Conservation (phyloP, 306 rosid genomes). For the Begonia fuchsioides region DNA sequence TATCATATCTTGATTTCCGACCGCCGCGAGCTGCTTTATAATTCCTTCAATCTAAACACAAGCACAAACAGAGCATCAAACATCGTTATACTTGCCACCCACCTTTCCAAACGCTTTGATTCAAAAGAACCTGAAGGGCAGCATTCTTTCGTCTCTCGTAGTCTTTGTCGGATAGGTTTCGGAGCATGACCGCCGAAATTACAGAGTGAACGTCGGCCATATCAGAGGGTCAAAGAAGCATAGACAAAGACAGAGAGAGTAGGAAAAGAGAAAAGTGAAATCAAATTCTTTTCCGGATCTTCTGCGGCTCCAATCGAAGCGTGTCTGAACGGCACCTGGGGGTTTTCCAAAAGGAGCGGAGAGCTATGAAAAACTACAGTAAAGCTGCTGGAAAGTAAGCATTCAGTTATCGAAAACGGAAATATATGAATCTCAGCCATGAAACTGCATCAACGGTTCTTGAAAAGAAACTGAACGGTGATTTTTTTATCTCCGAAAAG, state of each 20-base stretch:
- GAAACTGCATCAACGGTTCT: no score
- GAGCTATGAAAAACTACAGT: no score
- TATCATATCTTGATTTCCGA: conserved; percentile 79
- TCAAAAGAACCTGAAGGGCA: conserved; percentile 68
- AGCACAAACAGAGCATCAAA: not conserved
- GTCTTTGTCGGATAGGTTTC: conserved; percentile 90
- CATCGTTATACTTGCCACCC: conserved; percentile 1
- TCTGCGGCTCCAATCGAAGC: conserved; percentile 36
- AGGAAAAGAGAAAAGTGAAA: not conserved
- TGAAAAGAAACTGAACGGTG: no score
- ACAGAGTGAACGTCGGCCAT: conserved; percentile 67
- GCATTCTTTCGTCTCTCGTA: conserved; percentile 99
- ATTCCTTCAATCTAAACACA: conserved; percentile 72
- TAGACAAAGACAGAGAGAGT: not conserved
- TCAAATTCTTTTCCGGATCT: conserved; percentile 42
- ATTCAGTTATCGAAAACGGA: no score
- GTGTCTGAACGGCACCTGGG: conserved; percentile 1
- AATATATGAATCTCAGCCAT: no score
- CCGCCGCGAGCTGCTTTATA: conserved; percentile 65
- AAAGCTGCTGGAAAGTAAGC: no score
- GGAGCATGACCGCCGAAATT: conserved; percentile 64
- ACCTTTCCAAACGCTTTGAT: conserved; percentile 9
- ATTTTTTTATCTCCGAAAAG: no score
- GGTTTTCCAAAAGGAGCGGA: not conserved
- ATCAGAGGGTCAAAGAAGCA: conserved; percentile 14